phyloP scores from a whole-genome alignment of 345 rosid genomes.

The Lumnitzera littorea region DNA sequence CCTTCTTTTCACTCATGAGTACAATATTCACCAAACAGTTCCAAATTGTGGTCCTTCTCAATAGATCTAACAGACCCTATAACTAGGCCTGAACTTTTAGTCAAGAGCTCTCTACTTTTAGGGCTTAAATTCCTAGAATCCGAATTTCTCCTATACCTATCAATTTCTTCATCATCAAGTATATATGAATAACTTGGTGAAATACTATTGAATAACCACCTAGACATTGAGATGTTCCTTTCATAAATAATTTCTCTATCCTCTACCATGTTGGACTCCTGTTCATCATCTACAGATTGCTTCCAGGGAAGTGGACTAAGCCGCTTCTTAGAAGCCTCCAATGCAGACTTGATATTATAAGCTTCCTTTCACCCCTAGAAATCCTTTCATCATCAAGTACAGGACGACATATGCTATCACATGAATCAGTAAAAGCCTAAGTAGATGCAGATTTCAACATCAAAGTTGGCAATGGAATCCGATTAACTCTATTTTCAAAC shows the following conservation, averaged over 20 bases:
- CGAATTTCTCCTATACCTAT: neutral
- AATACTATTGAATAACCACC: slow-evolving; percentile 57
- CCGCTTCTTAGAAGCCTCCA: slow-evolving; percentile 1
- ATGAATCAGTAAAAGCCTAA: too few species aligned
- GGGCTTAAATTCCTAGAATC: slow-evolving; percentile 14
- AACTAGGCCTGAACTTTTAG: slow-evolving; percentile 20
- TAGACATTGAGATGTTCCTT: slow-evolving; percentile 38
- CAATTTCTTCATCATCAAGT: slow-evolving; percentile 18
- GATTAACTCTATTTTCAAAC: too few species aligned
- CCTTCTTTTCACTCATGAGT: slow-evolving; percentile 18
- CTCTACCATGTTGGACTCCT: slow-evolving; percentile 25
- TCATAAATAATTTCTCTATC: slow-evolving; percentile 30
- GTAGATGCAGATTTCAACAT: too few species aligned
- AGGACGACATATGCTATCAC: too few species aligned
- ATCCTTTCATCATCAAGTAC: too few species aligned
- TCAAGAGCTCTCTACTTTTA: slow-evolving; percentile 36
- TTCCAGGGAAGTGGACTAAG: slow-evolving; percentile 3
- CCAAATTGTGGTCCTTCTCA: slow-evolving; percentile 7
- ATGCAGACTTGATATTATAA: too few species aligned
- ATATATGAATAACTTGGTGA: slow-evolving; percentile 15
- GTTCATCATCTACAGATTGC: slow-evolving; percentile 14
- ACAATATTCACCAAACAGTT: slow-evolving; percentile 17
- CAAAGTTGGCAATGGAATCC: too few species aligned
- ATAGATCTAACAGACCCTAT: slow-evolving; percentile 25
- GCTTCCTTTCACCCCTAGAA: too few species aligned